Conservation (phyloP, 768 basidiomycete genomes). For the Leucosporidium creatinivorum region DNA sequence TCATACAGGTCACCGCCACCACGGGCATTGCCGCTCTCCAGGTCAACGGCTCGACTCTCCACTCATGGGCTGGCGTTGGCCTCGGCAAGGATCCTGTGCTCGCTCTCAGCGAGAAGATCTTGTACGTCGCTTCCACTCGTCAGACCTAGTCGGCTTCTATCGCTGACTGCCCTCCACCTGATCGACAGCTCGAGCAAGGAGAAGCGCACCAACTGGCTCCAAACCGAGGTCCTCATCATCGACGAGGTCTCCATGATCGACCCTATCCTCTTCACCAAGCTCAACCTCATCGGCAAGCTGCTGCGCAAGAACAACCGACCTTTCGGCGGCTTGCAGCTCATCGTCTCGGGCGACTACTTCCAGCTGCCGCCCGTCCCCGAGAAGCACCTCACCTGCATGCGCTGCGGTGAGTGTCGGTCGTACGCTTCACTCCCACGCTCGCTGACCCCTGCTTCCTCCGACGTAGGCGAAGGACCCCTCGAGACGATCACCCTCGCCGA, state of each 20-base stretch:
- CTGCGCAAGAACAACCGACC: constrained; percentile 36
- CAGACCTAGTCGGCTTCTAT: too few relatives aligned
- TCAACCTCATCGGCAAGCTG: constrained; percentile 39
- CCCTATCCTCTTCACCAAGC: constrained; percentile 41
- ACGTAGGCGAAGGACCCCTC: constrained; percentile 3
- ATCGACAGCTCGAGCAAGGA: not conserved
- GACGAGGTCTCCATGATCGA: constrained; percentile 42
- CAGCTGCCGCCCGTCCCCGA: constrained; percentile 45
- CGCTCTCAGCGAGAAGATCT: not conserved
- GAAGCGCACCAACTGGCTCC: constrained; percentile 34
- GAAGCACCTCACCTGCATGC: constrained; percentile 10
- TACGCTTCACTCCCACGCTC: too few relatives aligned
- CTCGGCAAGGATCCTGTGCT: constrained; percentile 55
- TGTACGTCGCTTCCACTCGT: too few relatives aligned
- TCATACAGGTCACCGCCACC: constrained; percentile 65
- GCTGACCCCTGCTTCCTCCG: not conserved
- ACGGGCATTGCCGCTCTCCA: constrained; percentile 97
- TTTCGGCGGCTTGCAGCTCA: constrained; percentile 39
- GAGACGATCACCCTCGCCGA: constrained; percentile 6
- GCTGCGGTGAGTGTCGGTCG: constrained; percentile 10
- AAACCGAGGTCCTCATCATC: constrained; percentile 37
- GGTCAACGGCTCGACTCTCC: constrained; percentile 88
- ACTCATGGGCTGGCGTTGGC: constrained; percentile 88
- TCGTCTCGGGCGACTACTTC: constrained; percentile 45
- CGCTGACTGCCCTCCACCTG: not conserved